phyloP scores from a whole-genome alignment of 495 filamentous ascomycete species.

The Apodospora peruviana region DNA sequence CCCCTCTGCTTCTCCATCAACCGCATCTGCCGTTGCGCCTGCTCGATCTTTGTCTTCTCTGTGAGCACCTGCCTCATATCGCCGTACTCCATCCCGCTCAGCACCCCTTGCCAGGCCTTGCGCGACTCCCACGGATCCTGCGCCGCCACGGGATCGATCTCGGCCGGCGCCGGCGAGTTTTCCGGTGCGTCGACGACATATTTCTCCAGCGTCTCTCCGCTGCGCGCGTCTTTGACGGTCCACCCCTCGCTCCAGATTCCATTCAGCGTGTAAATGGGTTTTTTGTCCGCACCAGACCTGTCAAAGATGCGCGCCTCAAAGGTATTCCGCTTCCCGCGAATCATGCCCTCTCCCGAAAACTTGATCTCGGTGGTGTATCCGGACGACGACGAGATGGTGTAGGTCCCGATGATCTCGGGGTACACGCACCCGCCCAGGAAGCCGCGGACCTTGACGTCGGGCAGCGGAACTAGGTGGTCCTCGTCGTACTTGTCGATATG shows the following conservation, averaged over 20 bases:
- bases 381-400: slow-evolving; percentile 26
- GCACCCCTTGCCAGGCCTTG: slow-evolving; percentile 35
- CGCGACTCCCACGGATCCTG: slow-evolving; percentile 42
- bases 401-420: slow-evolving; percentile 34
- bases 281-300: slow-evolving; percentile 11
- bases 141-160: slow-evolving; percentile 18
- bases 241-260: slow-evolving; percentile 40
- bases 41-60: slow-evolving; percentile 34
- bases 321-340: slow-evolving; percentile 29
- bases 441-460: slow-evolving; percentile 38
- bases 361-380: slow-evolving; percentile 33
- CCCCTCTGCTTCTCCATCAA: slow-evolving; percentile 53
- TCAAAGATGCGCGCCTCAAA: slow-evolving; percentile 23
- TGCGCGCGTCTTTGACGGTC: slow-evolving; percentile 26
- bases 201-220: slow-evolving; percentile 24
- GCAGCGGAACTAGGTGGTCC: slow-evolving; percentile 44
- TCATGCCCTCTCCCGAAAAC: slow-evolving; percentile 32
- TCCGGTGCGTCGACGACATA: slow-evolving; percentile 25
- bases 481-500: slow-evolving; percentile 45
- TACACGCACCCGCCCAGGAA: slow-evolving; percentile 38
- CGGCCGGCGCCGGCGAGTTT: slow-evolving; percentile 19
- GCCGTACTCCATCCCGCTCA: slow-evolving; percentile 23
- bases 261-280: slow-evolving; percentile 24
- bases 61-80: slow-evolving; percentile 29
- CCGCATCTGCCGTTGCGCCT: slow-evolving; percentile 53